Evolutionary conservation across 2,329 filamentous ascomycete species (phyloP), one percentile per base, ranked within the genome.

Genomic region (Scedosporium aurantiacum): DNA sequence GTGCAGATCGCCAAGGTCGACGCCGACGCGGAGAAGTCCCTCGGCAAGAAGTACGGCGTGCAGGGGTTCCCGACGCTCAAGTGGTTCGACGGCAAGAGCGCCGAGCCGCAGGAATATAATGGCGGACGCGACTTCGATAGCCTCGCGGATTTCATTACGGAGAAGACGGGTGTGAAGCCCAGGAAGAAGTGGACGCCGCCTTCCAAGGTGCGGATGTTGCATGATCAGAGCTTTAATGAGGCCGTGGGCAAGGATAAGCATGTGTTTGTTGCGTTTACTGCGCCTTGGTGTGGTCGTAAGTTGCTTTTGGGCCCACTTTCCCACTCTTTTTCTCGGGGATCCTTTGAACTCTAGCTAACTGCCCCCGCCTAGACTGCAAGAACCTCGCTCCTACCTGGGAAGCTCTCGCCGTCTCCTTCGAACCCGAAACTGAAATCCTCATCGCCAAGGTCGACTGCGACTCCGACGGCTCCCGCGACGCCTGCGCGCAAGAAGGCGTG

Each of bases 261-360:
- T 75, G 90, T 96, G 21, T 76, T 99, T 61, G 92, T 99, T 72
- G 92, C 95, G 55, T 99, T 99, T 76, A 99, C 95, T 68, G 93
- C 94, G 60, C 92, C 94, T 60, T 97, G 93, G 94, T 99, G 94
- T 76, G 93, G 93, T 74, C 93, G 94, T 97, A 84, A 77, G 91
- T 89, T 37, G 57, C 28, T 18, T 41, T 18, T 45, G 23, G 16
- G n/a, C 18, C 59, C 52, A 21, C 10, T 43, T 28, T 18, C 12
- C 12, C 12, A 18, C 25, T 27, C 16, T 10, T 16, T n/a, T 23
- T 57, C 8, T 56, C 32, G 12, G 43, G 12, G 32, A 27, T 47
- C 21, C 37, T 10, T 41, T 28, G 63, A 57, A 28, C 41, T 62
- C 5, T 21, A 43, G 45, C 14, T 12, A 25, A 4, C 45, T 52